phyloP scores from a whole-genome alignment of 2,329 filamentous ascomycete genomes.

The Cordyceps cicadae region DNA sequence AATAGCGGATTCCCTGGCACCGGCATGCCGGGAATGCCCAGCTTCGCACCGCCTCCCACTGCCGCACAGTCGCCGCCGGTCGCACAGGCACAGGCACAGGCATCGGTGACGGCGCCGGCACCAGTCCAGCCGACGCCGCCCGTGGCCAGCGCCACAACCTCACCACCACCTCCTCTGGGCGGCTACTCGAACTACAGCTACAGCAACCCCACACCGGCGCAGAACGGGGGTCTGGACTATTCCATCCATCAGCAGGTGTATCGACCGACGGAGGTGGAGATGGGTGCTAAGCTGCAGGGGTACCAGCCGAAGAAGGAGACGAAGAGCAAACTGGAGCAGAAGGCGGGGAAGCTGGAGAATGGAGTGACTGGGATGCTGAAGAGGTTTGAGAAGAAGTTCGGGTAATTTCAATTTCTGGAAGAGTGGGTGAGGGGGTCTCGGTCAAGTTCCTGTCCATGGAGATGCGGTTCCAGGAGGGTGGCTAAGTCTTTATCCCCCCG shows the following conservation, averaged over 20 bases:
- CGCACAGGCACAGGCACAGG: too few species aligned
- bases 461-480: background rate
- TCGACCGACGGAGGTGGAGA: constrained; percentile 57
- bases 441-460: background rate
- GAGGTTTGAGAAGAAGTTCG: constrained; percentile 71
- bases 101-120: too few species aligned
- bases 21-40: constrained; percentile 26
- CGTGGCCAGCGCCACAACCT: constrained; percentile 28
- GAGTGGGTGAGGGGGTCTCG: background rate
- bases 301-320: constrained; percentile 38
- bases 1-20: constrained; percentile 34
- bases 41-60: constrained; percentile 11
- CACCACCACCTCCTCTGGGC: constrained; percentile 35
- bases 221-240: constrained; percentile 36
- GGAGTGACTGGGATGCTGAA: constrained; percentile 64
- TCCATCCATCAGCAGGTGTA: constrained; percentile 62
- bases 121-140: constrained; percentile 22
- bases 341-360: constrained; percentile 59
- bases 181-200: constrained; percentile 51
- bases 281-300: constrained; percentile 22
- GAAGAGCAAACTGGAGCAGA: constrained; percentile 52
- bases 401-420: constrained; percentile 27
- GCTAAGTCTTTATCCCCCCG: background rate
- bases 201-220: constrained; percentile 20
- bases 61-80: constrained; percentile 16